A percentile compares a stretch with the other conserved stretches of the same genome.
Conservation (phyloP, 306 rosid genomes). For the Medicago arabica region DNA sequence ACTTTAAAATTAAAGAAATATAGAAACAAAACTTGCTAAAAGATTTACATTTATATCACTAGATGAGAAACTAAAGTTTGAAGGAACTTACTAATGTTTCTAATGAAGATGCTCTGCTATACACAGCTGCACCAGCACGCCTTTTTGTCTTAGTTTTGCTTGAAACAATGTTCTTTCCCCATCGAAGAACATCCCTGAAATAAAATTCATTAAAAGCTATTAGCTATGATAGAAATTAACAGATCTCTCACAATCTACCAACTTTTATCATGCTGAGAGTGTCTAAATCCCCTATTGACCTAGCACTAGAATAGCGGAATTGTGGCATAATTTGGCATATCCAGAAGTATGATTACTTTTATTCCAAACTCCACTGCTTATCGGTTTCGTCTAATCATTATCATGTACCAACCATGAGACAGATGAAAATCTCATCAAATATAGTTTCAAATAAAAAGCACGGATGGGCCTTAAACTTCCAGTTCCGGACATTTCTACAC, state of each 20-base stretch:
- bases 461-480: constrained; percentile 12
- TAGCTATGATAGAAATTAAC: constrained; percentile 23
- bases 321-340: constrained; percentile 1
- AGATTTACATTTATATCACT: constrained; percentile 13
- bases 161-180: constrained; percentile 91
- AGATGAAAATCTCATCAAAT: neutral
- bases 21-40: constrained; percentile 28
- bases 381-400: constrained; percentile 26
- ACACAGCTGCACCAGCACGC: constrained; percentile 90
- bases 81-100: constrained; percentile 79
- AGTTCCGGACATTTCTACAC: constrained; percentile 11
- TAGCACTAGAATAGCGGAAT: constrained; percentile 11
- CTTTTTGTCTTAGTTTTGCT: constrained; percentile 79
- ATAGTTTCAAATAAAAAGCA: constrained; percentile 20
- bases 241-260: constrained; percentile 15
- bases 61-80: constrained; percentile 33
- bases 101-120: constrained; percentile 90
- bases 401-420: constrained; percentile 16
- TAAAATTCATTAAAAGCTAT: constrained; percentile 33
- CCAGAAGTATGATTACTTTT: neutral
- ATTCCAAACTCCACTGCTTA: neutral
- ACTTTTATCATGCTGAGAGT: constrained; percentile 9
- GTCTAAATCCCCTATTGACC: constrained; percentile 19
- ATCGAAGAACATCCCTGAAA: constrained; percentile 84
- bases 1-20: constrained; percentile 29